Base-by-base conservation (phyloP, 2,329 filamentous ascomycete species). In the Alternaria infectoria region DNA sequence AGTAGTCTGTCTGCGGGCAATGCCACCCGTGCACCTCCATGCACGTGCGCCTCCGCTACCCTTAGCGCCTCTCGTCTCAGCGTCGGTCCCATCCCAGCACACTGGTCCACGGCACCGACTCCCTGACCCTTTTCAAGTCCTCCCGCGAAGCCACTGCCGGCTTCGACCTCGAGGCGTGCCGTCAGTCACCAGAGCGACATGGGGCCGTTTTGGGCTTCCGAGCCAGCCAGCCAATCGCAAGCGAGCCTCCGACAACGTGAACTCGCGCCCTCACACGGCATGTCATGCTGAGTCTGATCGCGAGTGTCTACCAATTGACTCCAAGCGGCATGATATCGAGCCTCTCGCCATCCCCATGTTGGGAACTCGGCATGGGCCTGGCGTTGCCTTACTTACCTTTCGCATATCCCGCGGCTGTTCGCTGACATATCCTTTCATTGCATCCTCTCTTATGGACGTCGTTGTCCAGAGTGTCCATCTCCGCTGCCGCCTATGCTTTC, bases 401-500 rank as follows among this genome's bases (percentile, higher is more conserved):
- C 58, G 49, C 49, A 49, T 45, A 45, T 26, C 49, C 40, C 46
- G 49, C 32, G 30, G 43, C 47, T 28, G 40, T 45, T 49, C 25
- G 49, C 60, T 64, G 49, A 67, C 47, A 56, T 43, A 63, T 40
- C 45, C 58, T 58, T 51, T 57, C 57, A 45, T 43, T 17, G 57
- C 28, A 52, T 57, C 21, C 57, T 58, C 36, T 58, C 28, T 50
- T 32, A 50, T 59, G 50, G 51, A 13, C 32, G 17, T n/a, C 32
- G 40, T 51, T 30, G 25, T 44, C 26, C 47, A 50, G 47, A 64
- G 55, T 44, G 46, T 21, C 30, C 19, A 49, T 46, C 40, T 61
- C 52, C 54, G 17, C 28, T 57, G 61, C 54, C 55, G 45, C 43
- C 44, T 19, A 77, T 77, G 74, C 56, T 67, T 50, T 71, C 71